Evolutionary conservation across 345 rosid genomes (phyloP).

Genomic region (Rhizophora apiculata): DNA sequence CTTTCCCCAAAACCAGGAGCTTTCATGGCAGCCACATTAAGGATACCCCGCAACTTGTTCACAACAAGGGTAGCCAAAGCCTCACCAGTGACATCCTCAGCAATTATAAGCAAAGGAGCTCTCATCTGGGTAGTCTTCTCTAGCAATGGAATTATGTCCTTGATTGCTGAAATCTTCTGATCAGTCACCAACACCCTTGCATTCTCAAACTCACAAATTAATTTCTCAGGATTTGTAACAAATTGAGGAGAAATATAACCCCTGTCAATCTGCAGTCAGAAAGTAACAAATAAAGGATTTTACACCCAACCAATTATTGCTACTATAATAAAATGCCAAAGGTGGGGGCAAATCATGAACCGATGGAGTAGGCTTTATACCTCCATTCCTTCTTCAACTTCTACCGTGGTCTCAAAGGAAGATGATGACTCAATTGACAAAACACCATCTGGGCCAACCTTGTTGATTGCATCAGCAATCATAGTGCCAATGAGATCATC

Average conservation of each 20-base stretch:
- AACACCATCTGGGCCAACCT: slow-evolving; percentile 99
- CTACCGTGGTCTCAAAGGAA: slow-evolving; percentile 91
- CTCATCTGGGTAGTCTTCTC: slow-evolving; percentile 93
- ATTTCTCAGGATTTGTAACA: slow-evolving; percentile 86
- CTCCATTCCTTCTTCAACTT: slow-evolving; percentile 99
- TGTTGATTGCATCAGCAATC: slow-evolving; percentile 98
- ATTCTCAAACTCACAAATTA: slow-evolving; percentile 89
- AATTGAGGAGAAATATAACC: slow-evolving; percentile 97
- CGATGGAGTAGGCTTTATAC: slow-evolving; percentile 27
- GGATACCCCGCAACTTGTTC: slow-evolving; percentile 91
- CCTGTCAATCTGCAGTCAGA: slow-evolving; percentile 71
- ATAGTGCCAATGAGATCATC: slow-evolving; percentile 89
- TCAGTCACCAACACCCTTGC: slow-evolving; percentile 88
- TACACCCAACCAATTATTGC: neutral
- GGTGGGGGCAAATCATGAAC: neutral
- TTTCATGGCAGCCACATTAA: slow-evolving; percentile 89
- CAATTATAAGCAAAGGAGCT: slow-evolving; percentile 87
- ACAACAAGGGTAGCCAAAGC: slow-evolving; percentile 96
- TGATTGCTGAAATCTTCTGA: slow-evolving; percentile 90
- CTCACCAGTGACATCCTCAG: slow-evolving; percentile 95
- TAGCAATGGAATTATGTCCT: slow-evolving; percentile 85
- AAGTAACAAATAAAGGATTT: neutral
- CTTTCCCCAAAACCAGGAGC: slow-evolving; percentile 98
- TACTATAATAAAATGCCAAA: neutral
- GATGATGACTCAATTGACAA: slow-evolving; percentile 97